Evolutionary conservation across 2,329 filamentous ascomycete genomes (phyloP).

Genomic region (Aulographum hederae): DNA sequence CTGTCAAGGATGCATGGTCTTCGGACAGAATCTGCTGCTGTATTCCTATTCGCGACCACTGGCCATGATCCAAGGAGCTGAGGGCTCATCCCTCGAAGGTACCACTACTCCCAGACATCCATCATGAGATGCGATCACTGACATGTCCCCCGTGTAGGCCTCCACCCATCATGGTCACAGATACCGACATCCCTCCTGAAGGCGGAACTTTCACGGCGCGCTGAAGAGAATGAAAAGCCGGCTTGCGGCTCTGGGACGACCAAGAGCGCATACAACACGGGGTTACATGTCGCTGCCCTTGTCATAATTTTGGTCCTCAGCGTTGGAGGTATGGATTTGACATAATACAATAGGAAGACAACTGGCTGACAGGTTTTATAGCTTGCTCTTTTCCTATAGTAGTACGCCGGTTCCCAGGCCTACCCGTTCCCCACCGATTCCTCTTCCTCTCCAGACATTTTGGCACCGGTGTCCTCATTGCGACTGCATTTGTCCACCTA

Average conservation of each 20-base stretch:
- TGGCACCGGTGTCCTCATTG: constrained; percentile 37
- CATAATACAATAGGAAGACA: not conserved
- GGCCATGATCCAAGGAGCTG: too few species aligned
- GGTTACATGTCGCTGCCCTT: constrained; percentile 38
- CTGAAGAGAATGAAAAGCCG: constrained; percentile 31
- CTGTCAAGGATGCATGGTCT: too few species aligned
- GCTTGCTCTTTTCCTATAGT: constrained; percentile 45
- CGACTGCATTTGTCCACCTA: constrained; percentile 40
- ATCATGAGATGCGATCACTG: too few species aligned
- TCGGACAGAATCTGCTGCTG: too few species aligned
- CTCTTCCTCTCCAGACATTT: constrained; percentile 43
- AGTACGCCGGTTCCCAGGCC: constrained; percentile 37
- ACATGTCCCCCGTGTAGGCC: too few species aligned
- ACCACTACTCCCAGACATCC: too few species aligned
- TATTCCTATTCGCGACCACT: too few species aligned
- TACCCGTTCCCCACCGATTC: constrained; percentile 39
- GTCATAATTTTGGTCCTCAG: constrained; percentile 37
- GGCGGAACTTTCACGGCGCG: constrained; percentile 31
- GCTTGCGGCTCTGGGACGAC: constrained; percentile 30
- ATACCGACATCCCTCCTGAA: constrained; percentile 25
- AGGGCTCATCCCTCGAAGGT: too few species aligned
- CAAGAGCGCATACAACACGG: constrained; percentile 33
- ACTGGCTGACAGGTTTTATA: constrained; percentile 8
- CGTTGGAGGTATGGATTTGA: constrained; percentile 23
- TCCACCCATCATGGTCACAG: too few species aligned